Percentiles rank a stretch among this genome's conserved stretches.
These are phyloP conservation scores for Tritrichomonas foetus DNA, from an alignment of 208 protist genomes.

Conservation along the genomic window DNA sequence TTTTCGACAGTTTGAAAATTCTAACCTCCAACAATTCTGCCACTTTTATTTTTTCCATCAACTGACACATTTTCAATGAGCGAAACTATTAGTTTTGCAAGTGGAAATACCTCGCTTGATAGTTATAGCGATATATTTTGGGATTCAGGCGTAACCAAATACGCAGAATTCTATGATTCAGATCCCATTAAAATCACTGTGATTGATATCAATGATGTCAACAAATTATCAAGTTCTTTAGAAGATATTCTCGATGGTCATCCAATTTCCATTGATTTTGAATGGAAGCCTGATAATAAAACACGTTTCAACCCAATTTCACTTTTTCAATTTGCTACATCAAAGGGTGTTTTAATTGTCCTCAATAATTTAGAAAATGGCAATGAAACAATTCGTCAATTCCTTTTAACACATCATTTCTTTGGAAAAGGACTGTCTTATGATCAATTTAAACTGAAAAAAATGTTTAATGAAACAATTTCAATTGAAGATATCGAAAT, in stretches of 20 bases:
- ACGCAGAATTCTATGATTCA: background rate
- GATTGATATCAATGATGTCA: background rate
- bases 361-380: background rate
- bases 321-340: background rate
- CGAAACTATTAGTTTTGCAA: background rate
- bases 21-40: too few relatives aligned
- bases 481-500: background rate
- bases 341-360: slow-evolving; percentile 13
- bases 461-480: background rate
- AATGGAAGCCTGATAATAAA: background rate
- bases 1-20: too few relatives aligned
- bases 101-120: background rate
- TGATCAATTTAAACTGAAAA: background rate
- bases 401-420: background rate
- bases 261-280: background rate
- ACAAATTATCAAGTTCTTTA: background rate
- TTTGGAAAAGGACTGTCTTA: background rate
- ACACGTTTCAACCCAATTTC: background rate
- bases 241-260: background rate
- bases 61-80: too few relatives aligned
- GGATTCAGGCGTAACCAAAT: background rate
- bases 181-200: background rate
- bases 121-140: background rate
- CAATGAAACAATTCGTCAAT: background rate
- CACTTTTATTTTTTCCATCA: too few relatives aligned